A percentile compares a stretch with the other conserved stretches of the same genome.
Evolutionary conservation across 2,329 filamentous ascomycete genomes (phyloP).

Genomic region (Fusarium ramigenum): DNA sequence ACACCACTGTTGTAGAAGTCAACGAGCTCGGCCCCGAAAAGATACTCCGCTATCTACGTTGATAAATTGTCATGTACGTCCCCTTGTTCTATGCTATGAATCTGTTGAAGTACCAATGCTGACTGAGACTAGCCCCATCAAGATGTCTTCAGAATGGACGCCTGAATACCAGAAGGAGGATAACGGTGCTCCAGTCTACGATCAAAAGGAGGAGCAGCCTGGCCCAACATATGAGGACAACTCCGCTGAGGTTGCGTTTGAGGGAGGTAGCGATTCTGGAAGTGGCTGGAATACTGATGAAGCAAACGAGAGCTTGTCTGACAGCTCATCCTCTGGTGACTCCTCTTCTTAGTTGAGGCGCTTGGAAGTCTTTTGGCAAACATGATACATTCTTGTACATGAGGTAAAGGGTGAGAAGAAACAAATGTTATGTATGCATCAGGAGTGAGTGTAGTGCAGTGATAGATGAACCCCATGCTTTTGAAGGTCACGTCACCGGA

Average conservation of each 20-base stretch:
- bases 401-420: background rate
- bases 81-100: no score
- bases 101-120: background rate
- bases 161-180: background rate
- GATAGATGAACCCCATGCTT: background rate
- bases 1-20: no score
- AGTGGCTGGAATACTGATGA: background rate
- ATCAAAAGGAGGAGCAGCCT: background rate
- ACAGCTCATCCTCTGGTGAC: background rate
- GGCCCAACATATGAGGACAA: background rate
- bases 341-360: background rate
- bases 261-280: background rate
- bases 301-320: background rate
- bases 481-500: rapidly evolving
- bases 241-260: background rate
- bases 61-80: no score
- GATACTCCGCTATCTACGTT: no score
- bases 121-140: background rate
- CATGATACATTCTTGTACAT: background rate
- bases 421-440: background rate
- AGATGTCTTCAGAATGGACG: background rate
- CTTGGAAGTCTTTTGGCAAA: no score
- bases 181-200: no score
- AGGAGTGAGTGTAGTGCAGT: background rate
- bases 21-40: no score